phyloP scores from a whole-genome alignment of 2,329 filamentous ascomycete genomes.

The Arachnomyces sp. region DNA sequence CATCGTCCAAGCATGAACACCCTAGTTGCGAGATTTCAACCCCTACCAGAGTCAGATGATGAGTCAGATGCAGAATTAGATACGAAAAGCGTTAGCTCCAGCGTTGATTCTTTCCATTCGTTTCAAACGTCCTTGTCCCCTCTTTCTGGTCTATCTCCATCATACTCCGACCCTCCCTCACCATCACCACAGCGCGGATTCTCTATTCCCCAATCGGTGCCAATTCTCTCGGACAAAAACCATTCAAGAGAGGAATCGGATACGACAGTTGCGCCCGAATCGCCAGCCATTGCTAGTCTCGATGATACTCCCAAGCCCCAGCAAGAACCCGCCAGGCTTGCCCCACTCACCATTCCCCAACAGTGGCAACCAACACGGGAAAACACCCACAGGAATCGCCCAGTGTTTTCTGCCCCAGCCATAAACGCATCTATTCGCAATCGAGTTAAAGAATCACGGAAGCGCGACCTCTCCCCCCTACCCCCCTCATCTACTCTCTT shows the following conservation, averaged over 20 bases:
- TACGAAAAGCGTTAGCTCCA: slow-evolving; percentile 27
- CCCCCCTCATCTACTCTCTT: slow-evolving; percentile 57
- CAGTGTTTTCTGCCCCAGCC: slow-evolving; percentile 17
- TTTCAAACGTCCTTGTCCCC: slow-evolving; percentile 14
- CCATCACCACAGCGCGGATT: slow-evolving; percentile 13
- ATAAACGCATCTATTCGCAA: slow-evolving; percentile 38
- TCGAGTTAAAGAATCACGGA: slow-evolving; percentile 47
- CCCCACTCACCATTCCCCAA: slow-evolving; percentile 22
- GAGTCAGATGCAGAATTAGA: slow-evolving; percentile 12
- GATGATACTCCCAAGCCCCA: slow-evolving; percentile 16
- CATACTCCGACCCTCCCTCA: slow-evolving; percentile 14
- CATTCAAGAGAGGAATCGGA: slow-evolving; percentile 24
- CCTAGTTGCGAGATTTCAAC: slow-evolving; percentile 32
- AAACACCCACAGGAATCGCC: too few species aligned
- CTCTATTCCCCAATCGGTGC: slow-evolving; percentile 6
- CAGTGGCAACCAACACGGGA: too few species aligned
- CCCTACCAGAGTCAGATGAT: slow-evolving; percentile 18
- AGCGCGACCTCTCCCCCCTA: slow-evolving; percentile 57
- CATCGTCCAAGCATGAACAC: slow-evolving; percentile 26
- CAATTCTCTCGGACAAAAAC: slow-evolving; percentile 4
- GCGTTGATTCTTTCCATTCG: slow-evolving; percentile 38
- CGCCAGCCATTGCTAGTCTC: slow-evolving; percentile 8
- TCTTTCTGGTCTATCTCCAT: slow-evolving; percentile 11
- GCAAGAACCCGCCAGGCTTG: slow-evolving; percentile 32
- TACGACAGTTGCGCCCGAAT: slow-evolving; percentile 19